Conservation (phyloP, 768 basidiomycete species). For the Leccinellum rugosiceps region DNA sequence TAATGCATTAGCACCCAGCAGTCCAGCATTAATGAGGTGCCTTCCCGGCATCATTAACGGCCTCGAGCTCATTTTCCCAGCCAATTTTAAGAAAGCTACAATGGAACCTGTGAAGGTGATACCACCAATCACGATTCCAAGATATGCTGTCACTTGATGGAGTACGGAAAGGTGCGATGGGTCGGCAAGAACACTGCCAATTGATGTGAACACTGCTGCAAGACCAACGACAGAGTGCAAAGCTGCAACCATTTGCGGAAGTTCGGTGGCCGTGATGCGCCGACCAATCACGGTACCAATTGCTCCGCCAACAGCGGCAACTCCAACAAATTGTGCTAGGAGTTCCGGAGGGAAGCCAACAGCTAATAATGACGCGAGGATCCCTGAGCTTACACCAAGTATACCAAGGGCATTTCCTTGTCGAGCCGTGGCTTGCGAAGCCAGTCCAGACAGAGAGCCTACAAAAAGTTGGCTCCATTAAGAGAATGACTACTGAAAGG, state of each 20-base stretch:
- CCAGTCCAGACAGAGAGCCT: slow-evolving; percentile 79
- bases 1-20: slow-evolving; percentile 69
- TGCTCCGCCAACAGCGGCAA: slow-evolving; percentile 70
- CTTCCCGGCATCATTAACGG: slow-evolving; percentile 72
- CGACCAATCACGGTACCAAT: slow-evolving; percentile 74
- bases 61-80: slow-evolving; percentile 75
- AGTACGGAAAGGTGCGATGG: slow-evolving; percentile 64
- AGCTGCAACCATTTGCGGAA: slow-evolving; percentile 81
- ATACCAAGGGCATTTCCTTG: slow-evolving; percentile 90
- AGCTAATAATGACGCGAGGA: slow-evolving; percentile 75
- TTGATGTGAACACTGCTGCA: slow-evolving; percentile 83
- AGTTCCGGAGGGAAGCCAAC: slow-evolving; percentile 78
- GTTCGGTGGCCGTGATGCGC: slow-evolving; percentile 82
- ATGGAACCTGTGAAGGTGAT: slow-evolving; percentile 89
- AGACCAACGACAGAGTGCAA: slow-evolving; percentile 88
- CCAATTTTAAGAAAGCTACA: slow-evolving; percentile 85
- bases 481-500: background rate
- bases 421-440: slow-evolving; percentile 77
- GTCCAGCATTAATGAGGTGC: slow-evolving; percentile 67
- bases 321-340: slow-evolving; percentile 73
- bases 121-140: slow-evolving; percentile 84
- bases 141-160: slow-evolving; percentile 81
- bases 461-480: background rate
- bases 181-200: slow-evolving; percentile 76
- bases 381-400: slow-evolving; percentile 78